These are phyloP conservation scores for Cercophora sp. DNA, from an alignment of 495 filamentous ascomycete genomes.

Conservation along the genomic window DNA sequence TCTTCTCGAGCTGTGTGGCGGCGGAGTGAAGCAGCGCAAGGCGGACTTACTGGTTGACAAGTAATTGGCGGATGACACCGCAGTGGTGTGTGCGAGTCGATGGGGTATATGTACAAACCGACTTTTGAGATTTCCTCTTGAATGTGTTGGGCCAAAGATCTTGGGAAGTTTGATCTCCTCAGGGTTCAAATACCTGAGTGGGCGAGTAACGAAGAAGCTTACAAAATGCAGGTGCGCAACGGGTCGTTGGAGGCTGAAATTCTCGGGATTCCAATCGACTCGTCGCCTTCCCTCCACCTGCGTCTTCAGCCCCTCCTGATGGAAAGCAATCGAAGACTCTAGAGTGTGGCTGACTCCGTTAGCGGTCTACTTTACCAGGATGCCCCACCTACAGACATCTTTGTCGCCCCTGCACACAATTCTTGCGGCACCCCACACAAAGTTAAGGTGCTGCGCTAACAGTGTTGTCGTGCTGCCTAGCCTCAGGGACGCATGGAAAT, in stretches of 20 bases:
- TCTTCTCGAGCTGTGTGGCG: too few species aligned
- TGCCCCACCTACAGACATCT: neutral
- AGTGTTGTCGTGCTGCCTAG: neutral
- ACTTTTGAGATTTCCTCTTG: neutral
- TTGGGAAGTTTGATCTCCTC: slow-evolving; percentile 8
- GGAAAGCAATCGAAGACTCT: slow-evolving; percentile 38
- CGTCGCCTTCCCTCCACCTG: slow-evolving; percentile 27
- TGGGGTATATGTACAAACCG: neutral
- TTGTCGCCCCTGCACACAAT: too few species aligned
- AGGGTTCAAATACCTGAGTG: slow-evolving; percentile 12
- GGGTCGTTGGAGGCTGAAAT: slow-evolving; percentile 30
- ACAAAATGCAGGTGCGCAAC: slow-evolving; percentile 21
- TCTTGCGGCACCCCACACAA: neutral
- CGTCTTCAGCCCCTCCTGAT: slow-evolving; percentile 33
- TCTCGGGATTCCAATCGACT: slow-evolving; percentile 26
- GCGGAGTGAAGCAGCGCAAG: neutral
- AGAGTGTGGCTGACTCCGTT: slow-evolving; percentile 32
- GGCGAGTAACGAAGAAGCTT: slow-evolving; percentile 10
- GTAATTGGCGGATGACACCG: too few species aligned
- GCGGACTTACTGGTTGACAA: neutral
- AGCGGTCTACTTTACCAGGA: slow-evolving; percentile 16
- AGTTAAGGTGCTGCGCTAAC: slow-evolving; percentile 5
- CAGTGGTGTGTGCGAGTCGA: too few species aligned
- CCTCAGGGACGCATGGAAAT: slow-evolving; percentile 2
- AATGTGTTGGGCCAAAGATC: neutral